Evolutionary conservation across 1,284 basidiomycete species (phyloP), one percentile per base, ranked within the genome.

Genomic region (Sporisorium graminicola): DNA sequence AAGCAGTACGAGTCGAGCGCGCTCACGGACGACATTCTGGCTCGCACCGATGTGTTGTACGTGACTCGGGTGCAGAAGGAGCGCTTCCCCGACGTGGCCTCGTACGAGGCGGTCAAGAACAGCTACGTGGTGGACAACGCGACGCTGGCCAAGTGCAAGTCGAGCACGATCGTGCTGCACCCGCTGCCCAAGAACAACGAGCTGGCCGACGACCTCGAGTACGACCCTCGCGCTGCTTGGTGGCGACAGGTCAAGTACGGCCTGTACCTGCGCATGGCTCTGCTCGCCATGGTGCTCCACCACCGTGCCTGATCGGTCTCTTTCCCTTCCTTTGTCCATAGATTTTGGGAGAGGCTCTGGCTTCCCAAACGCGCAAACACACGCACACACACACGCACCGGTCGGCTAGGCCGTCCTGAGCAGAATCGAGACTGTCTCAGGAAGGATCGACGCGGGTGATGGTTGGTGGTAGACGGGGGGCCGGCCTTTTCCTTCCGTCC

Each of bases 171-270:
- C 74, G 95, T 99, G 74, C 95, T 99, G 93, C 97, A 99, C 87
- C 97, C 97, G 18, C 88, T 99, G 50, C 97, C 97, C 20, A 88
- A 97, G 81, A 90, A 95, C 53, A 95, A 95, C 83, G 94, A 99
- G 92, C 96, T 99, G 80, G 95, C 97, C 85, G 93, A 95, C 7
- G 95, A 98, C 86, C 95, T 99, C 58, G 97, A 99, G 87, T 98
- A 97, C 82, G 96, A 99, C 86, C 92, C 91, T 14, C 90, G 93
- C 51, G 96, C 95, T 1, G 95, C 95, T 33, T 99, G 98, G 88
- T 98, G 98, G 92, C 91, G 97, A 54, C 95, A 98, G 86, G 98
- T 98, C 95, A 92, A 95, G 73, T 97, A 96, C 86, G 97, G 96
- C 58, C 91, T 98, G 77, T 98, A 95, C 86, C 52, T 80, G 40